Base-by-base conservation (phyloP, 2,329 filamentous ascomycete species). In the Arthroderma sp. region DNA sequence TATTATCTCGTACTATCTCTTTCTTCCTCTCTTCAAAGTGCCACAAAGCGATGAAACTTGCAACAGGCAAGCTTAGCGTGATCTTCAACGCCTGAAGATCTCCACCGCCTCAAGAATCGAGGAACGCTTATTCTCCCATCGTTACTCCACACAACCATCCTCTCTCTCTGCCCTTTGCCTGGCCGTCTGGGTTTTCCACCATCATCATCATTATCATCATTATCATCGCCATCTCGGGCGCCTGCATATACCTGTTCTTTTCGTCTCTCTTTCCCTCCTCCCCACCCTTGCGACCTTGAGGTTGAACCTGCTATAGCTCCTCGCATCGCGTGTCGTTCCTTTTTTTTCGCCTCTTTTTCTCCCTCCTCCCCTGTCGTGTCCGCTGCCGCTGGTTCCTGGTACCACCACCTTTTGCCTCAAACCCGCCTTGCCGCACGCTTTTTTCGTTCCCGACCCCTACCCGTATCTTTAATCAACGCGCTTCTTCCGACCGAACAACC, bases 321-420 rank as follows among this genome's bases (percentile, higher is more conserved):
- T 42, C 33, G 27, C 8, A 28, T 33, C 27, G 31, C 22, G 29
- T 29, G 29, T 31, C 36, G 30, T 5, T 11, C n/a, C 39, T 22
- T 31, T 28, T 11, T 34, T 34, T 11, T 10, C 27, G 9, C 36
- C 34, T 42, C 30, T 30, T 33, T 34, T 28, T 38, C 38, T 36
- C 40, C 40, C 44, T 42, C 44, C 38, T 36, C 33, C 38, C 40
- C 34, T 33, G 11, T 9, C 44, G 9, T n/a, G 15, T 29, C 36
- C 40, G 15, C 38, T 36, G 8, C 34, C 22, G n/a, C 34, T 22
- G 34, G 5, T 22, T 22, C n/a, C 22, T 22, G 8, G n/a, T 36
- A 36, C 34, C n/a, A 36, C 22, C 34, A n/a, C 34, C 15, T 22
- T 22, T 22, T 22, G 15, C 15, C 15, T 22, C 3, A 22, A 22